phyloP scores from a whole-genome alignment of 139 green algal genomes.

The Microglena sp. region DNA sequence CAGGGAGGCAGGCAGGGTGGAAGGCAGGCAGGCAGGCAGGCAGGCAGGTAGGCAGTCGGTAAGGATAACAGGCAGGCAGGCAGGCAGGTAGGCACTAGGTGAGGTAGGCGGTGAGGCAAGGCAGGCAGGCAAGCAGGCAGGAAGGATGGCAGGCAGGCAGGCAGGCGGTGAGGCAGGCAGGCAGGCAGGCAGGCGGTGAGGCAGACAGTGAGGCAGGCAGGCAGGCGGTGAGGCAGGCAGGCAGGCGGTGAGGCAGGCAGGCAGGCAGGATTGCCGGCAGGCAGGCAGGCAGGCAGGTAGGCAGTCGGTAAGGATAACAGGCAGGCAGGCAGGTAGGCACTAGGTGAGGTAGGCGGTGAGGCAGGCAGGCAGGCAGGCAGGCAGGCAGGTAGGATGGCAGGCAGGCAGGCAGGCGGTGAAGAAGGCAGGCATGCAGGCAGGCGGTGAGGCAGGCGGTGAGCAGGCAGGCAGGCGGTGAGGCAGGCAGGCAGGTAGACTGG shows the following conservation, averaged over 20 bases:
- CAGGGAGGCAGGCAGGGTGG: slow-evolving; percentile 2
- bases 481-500: neutral
- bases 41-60: too few relatives aligned
- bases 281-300: neutral
- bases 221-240: neutral
- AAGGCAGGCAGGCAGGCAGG: slow-evolving; percentile 10
- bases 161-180: too few relatives aligned
- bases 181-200: too few relatives aligned
- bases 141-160: too few relatives aligned
- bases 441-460: neutral
- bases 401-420: neutral
- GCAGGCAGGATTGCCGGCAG: neutral
- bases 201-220: too few relatives aligned
- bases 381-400: slow-evolving; percentile 2
- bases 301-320: neutral
- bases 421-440: neutral
- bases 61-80: too few relatives aligned
- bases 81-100: too few relatives aligned
- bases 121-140: too few relatives aligned
- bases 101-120: too few relatives aligned
- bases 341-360: neutral
- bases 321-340: neutral
- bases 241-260: neutral
- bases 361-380: neutral
- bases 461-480: neutral